Conservation (phyloP, 2,329 filamentous ascomycete genomes). For the Arthrobotrys musiformis region DNA sequence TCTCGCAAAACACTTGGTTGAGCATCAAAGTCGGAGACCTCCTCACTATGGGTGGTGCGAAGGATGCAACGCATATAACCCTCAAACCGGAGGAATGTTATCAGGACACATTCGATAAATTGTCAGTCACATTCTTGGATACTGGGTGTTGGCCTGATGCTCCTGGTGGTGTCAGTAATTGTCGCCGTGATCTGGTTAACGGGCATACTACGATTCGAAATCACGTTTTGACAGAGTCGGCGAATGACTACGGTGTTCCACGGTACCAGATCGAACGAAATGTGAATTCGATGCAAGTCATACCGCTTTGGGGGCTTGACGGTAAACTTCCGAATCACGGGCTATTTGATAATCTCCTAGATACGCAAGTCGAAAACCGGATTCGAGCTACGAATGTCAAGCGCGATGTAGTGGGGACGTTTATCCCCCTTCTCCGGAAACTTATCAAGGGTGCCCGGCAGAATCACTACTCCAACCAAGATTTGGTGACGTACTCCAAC, state of each 20-base stretch:
- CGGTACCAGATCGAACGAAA: slow-evolving; percentile 70
- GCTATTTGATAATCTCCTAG: slow-evolving; percentile 68
- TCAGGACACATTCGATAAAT: slow-evolving; percentile 65
- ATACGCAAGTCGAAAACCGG: slow-evolving; percentile 67
- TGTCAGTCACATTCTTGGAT: slow-evolving; percentile 68
- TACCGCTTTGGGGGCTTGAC: slow-evolving; percentile 69
- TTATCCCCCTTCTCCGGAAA: slow-evolving; percentile 67
- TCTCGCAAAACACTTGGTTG: slow-evolving; percentile 63
- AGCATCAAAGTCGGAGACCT: slow-evolving; percentile 64
- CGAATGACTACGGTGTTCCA: slow-evolving; percentile 69
- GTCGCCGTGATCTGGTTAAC: slow-evolving; percentile 69
- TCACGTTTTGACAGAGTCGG: slow-evolving; percentile 69
- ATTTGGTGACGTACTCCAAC: slow-evolving; percentile 65
- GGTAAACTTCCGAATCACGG: slow-evolving; percentile 68
- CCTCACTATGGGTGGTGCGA: slow-evolving; percentile 64
- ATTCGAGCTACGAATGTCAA: slow-evolving; percentile 63
- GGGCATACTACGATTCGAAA: slow-evolving; percentile 68
- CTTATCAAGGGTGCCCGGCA: slow-evolving; percentile 68
- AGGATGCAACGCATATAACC: slow-evolving; percentile 64
- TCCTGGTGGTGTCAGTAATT: slow-evolving; percentile 69
- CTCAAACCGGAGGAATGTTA: slow-evolving; percentile 64
- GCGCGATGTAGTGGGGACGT: slow-evolving; percentile 67
- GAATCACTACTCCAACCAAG: slow-evolving; percentile 63
- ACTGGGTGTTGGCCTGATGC: slow-evolving; percentile 69
- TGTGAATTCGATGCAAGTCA: slow-evolving; percentile 68